Conservation (phyloP, 2,329 filamentous ascomycete species). For the Capronia epimyces region DNA sequence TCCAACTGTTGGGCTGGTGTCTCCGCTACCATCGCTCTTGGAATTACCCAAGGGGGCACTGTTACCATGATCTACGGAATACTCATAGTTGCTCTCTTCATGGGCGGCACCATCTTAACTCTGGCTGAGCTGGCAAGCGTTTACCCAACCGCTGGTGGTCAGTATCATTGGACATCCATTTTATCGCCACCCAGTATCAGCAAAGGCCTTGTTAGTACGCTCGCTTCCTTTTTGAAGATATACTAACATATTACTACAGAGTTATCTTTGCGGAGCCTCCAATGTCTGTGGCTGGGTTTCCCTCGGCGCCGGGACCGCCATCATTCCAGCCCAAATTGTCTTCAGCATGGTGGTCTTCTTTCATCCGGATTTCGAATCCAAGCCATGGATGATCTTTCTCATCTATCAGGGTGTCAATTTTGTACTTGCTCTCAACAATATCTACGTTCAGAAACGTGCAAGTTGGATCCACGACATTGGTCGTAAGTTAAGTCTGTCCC, state of each 20-base stretch:
- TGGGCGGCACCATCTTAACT: slow-evolving; percentile 30
- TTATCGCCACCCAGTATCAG: slow-evolving; percentile 6
- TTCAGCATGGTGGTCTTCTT: slow-evolving; percentile 24
- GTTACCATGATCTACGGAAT: slow-evolving; percentile 33
- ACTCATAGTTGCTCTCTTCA: slow-evolving; percentile 29
- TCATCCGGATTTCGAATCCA: slow-evolving; percentile 20
- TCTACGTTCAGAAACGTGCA: slow-evolving; percentile 11
- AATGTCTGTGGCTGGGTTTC: slow-evolving; percentile 31
- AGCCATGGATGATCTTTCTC: slow-evolving; percentile 29
- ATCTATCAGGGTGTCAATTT: slow-evolving; percentile 25
- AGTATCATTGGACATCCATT: slow-evolving; percentile 25
- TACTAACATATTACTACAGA: slow-evolving; percentile 15
- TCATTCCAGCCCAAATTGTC: slow-evolving; percentile 30
- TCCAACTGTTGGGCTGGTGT: slow-evolving; percentile 31
- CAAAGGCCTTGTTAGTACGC: neutral
- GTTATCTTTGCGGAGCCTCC: slow-evolving; percentile 29
- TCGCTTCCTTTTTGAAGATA: neutral
- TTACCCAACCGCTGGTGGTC: slow-evolving; percentile 39
- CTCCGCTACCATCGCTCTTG: slow-evolving; percentile 26
- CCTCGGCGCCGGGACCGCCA: slow-evolving; percentile 25
- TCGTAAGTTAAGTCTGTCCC: slow-evolving; percentile 18
- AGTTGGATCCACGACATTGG: slow-evolving; percentile 13
- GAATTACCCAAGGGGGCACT: slow-evolving; percentile 28
- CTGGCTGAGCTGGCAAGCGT: slow-evolving; percentile 37
- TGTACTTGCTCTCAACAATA: slow-evolving; percentile 26